Base-by-base conservation (phyloP, 257 asterid genomes). In the Solanum ossicruentum region DNA sequence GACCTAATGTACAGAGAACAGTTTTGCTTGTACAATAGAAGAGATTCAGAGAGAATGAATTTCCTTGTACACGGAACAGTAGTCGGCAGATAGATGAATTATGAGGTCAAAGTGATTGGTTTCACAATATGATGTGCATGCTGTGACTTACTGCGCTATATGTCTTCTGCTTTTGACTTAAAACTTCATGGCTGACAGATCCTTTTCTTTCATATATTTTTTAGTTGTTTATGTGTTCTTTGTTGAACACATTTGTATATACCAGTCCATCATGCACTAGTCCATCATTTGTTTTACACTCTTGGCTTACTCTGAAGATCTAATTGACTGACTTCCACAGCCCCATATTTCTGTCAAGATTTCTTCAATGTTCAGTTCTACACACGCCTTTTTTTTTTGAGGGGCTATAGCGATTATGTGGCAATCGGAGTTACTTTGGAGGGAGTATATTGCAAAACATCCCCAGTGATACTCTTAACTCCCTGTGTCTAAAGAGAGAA, bases 21-120 rank as follows among this genome's bases (percentile, higher is more conserved):
- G 36, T 83, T 83, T 69, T 69, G 85, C 66, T 83, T 83, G 85
- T 83, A 83, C 80, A 28, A 65, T 83, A 83, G 80, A 47, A 12
- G 85, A 65, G 80, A 83, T 56, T 26, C 63, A 20, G 80, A 83
- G 73, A 69, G 80, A 36, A 23, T 51, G 41, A 15, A 23, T 51
- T 83, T 71, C 49, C 49, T 83, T 83, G 80, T 83, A 83, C 13
- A 83, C 80, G 54, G 51, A 55, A 83, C 67, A 57, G 36, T 83
- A 39, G 65, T 49, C 47, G 26, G 43, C 66, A 65, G 77, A 83
- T 26, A 0, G 32, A 83, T 65, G 85, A 66, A 56, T 66, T 83
- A 17, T 6, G 10, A 54, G 80, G 20, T 47, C n/a, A 18, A 66
- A 41, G 77, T 49, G 78, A 51, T 66, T 51, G 82, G 45, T 77